Conservation (phyloP, 2,329 filamentous ascomycete species). For the Phialemonium atrogriseum region DNA sequence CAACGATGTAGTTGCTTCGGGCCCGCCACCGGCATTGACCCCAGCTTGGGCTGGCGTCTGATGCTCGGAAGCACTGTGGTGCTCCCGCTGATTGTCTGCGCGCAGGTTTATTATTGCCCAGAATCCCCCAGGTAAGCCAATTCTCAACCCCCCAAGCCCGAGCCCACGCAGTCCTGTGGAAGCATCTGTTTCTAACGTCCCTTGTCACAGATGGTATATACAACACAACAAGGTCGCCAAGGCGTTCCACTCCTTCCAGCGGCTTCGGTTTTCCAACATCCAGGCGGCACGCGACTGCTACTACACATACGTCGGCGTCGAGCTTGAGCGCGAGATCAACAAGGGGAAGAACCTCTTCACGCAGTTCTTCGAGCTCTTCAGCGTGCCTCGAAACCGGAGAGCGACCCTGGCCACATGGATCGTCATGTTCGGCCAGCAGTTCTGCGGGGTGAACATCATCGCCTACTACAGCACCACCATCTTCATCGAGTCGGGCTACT, state of each 20-base stretch:
- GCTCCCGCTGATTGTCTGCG: slow-evolving; percentile 48
- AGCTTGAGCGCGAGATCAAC: slow-evolving; percentile 46
- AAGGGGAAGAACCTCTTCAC: slow-evolving; percentile 34
- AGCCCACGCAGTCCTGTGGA: too few species aligned
- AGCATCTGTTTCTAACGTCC: too few species aligned
- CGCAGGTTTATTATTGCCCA: slow-evolving; percentile 35
- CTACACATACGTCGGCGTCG: slow-evolving; percentile 48
- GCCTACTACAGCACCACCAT: too few species aligned
- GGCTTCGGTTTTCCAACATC: slow-evolving; percentile 40
- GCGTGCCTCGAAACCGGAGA: slow-evolving; percentile 52
- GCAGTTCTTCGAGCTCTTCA: slow-evolving; percentile 48
- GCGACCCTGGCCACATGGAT: slow-evolving; percentile 52
- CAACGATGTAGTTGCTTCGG: too few species aligned
- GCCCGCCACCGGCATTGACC: slow-evolving; percentile 40
- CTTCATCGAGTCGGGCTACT: too few species aligned
- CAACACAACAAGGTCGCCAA: slow-evolving; percentile 35
- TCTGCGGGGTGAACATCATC: slow-evolving; percentile 34
- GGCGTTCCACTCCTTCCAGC: slow-evolving; percentile 38
- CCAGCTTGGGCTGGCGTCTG: slow-evolving; percentile 56
- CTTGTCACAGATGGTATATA: slow-evolving; percentile 44
- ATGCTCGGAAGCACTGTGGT: slow-evolving; percentile 62
- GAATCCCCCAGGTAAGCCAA: too few species aligned
- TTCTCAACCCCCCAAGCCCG: too few species aligned
- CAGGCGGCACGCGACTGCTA: slow-evolving; percentile 49
- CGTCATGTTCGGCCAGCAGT: slow-evolving; percentile 48